phyloP scores from a whole-genome alignment of 345 rosid genomes.

The Populus tremula region DNA sequence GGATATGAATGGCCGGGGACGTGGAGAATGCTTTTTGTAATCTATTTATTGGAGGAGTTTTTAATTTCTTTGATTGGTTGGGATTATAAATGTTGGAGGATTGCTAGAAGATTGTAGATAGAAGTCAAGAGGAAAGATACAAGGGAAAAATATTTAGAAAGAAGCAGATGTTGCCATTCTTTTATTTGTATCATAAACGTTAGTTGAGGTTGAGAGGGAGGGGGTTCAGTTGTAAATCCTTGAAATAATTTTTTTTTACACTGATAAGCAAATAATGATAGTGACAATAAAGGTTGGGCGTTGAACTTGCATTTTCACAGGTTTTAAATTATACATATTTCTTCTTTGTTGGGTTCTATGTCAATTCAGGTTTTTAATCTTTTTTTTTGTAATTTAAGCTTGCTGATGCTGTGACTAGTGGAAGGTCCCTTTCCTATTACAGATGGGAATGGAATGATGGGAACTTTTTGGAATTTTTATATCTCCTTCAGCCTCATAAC shows the following conservation, averaged over 20 bases:
- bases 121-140: slow-evolving; percentile 12
- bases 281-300: slow-evolving; percentile 1
- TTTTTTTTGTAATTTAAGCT: background rate
- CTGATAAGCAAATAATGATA: slow-evolving; percentile 23
- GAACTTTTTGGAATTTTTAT: background rate
- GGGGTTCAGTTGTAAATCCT: slow-evolving; percentile 31
- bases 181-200: slow-evolving; percentile 25
- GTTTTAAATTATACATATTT: background rate
- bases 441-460: background rate
- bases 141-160: slow-evolving; percentile 13
- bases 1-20: background rate
- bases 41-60: slow-evolving; percentile 11
- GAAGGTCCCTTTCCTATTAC: background rate
- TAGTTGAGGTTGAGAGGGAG: slow-evolving; percentile 9
- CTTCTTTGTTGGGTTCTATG: background rate
- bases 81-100: background rate
- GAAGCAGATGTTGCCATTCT: slow-evolving; percentile 32
- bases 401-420: background rate
- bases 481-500: too few relatives aligned
- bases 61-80: slow-evolving; percentile 22
- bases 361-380: background rate
- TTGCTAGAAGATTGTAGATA: slow-evolving; percentile 35
- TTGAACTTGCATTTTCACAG: background rate
- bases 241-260: slow-evolving; percentile 21
- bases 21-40: slow-evolving; percentile 13